Evolutionary conservation across 257 asterid species (phyloP).

Genomic region (Scutellaria baicalensis): DNA sequence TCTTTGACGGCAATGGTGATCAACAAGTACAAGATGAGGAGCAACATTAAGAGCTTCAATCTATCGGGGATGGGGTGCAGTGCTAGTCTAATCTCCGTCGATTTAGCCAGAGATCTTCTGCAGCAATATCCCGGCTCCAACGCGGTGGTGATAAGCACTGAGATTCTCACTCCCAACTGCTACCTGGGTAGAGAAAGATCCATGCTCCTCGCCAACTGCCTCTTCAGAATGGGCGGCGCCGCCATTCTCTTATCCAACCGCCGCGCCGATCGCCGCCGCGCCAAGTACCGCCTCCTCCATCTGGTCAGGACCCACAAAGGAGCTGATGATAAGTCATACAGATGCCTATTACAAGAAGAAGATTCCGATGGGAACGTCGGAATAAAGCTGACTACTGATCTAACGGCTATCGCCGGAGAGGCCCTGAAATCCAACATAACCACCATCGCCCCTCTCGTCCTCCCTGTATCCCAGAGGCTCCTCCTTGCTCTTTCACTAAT

Average conservation of each 20-base stretch:
- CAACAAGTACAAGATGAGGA: slow-evolving; percentile 50
- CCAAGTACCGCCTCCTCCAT: slow-evolving; percentile 42
- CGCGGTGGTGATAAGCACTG: slow-evolving; percentile 50
- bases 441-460: slow-evolving; percentile 52
- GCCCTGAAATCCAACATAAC: slow-evolving; percentile 58
- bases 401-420: slow-evolving; percentile 54
- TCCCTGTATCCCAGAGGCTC: slow-evolving; percentile 52
- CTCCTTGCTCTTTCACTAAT: slow-evolving; percentile 32
- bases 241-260: slow-evolving; percentile 35
- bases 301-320: slow-evolving; percentile 54
- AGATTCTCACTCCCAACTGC: slow-evolving; percentile 29
- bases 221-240: slow-evolving; percentile 45
- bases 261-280: slow-evolving; percentile 29
- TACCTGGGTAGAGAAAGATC: slow-evolving; percentile 40
- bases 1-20: slow-evolving; percentile 58
- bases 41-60: slow-evolving; percentile 49
- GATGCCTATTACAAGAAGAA: slow-evolving; percentile 47
- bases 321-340: slow-evolving; percentile 37
- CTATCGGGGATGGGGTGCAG: slow-evolving; percentile 69
- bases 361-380: slow-evolving; percentile 49
- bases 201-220: slow-evolving; percentile 41
- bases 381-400: slow-evolving; percentile 43
- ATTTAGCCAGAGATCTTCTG: slow-evolving; percentile 47
- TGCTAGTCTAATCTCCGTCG: slow-evolving; percentile 51
- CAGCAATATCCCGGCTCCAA: slow-evolving; percentile 39